Conservation (phyloP, 1,139 yeast genomes). For the Lodderomyces orthopsilosis region DNA sequence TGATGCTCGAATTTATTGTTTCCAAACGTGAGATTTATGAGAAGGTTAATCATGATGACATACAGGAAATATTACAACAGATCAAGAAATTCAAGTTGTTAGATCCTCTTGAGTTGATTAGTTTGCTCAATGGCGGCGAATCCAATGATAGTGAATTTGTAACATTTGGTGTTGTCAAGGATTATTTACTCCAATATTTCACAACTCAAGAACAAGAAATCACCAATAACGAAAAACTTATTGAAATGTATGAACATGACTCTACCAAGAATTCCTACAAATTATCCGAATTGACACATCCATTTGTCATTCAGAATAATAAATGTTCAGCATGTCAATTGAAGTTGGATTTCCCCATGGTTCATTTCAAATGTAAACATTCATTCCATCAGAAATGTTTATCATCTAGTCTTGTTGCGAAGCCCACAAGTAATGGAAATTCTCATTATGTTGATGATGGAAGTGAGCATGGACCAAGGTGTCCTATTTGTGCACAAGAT, state of each 20-base stretch:
- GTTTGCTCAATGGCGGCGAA: slow-evolving; percentile 42
- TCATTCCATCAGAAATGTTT: slow-evolving; percentile 85
- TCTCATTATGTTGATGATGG: slow-evolving; percentile 11
- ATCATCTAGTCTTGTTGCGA: slow-evolving; percentile 38
- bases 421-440: not conserved
- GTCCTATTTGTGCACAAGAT: slow-evolving; percentile 75
- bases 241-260: slow-evolving; percentile 68
- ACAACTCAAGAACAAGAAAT: slow-evolving; percentile 64
- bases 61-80: slow-evolving; percentile 48
- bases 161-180: slow-evolving; percentile 71
- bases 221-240: slow-evolving; percentile 61
- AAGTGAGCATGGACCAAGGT: slow-evolving; percentile 28
- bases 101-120: slow-evolving; percentile 75
- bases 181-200: slow-evolving; percentile 63
- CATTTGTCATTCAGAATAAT: slow-evolving; percentile 65
- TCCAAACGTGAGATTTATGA: slow-evolving; percentile 55
- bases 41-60: slow-evolving; percentile 45
- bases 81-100: slow-evolving; percentile 55
- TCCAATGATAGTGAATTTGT: slow-evolving; percentile 50
- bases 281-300: slow-evolving; percentile 54
- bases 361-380: slow-evolving; percentile 85
- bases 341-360: slow-evolving; percentile 72
- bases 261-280: slow-evolving; percentile 53
- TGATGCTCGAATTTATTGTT: slow-evolving; percentile 64
- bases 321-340: slow-evolving; percentile 71